phyloP scores from a whole-genome alignment of 495 filamentous ascomycete genomes.

The Parathielavia appendiculata region DNA sequence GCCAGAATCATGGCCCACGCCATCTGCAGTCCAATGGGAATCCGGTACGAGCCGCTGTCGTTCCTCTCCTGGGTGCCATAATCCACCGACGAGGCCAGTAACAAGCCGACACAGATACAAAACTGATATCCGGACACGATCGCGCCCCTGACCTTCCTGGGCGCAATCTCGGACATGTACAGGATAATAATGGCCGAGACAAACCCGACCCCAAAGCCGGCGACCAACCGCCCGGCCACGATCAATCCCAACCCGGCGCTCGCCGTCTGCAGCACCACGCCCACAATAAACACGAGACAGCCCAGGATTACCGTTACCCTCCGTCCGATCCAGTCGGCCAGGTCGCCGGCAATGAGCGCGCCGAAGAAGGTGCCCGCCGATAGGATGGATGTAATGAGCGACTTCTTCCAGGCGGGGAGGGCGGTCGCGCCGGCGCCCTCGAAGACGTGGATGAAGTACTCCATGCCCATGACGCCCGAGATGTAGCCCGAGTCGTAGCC shows the following conservation, averaged over 20 bases:
- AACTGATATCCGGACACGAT: conserved; percentile 74
- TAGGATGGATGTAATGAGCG: conserved; percentile 68
- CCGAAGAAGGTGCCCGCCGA: conserved; percentile 58
- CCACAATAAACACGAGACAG: conserved; percentile 58
- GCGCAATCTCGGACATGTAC: conserved; percentile 66
- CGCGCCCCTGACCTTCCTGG: conserved; percentile 64
- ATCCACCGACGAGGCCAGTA: conserved; percentile 65
- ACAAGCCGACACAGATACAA: conserved; percentile 66
- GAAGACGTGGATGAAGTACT: conserved; percentile 48
- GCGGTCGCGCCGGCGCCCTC: conserved; percentile 33
- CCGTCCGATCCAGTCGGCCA: conserved; percentile 65
- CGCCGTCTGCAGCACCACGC: conserved; percentile 56
- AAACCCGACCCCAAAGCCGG: conserved; percentile 58
- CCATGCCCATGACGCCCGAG: conserved; percentile 53
- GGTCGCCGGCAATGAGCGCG: conserved; percentile 60
- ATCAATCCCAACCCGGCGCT: conserved; percentile 29
- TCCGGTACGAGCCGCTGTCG: conserved; percentile 64
- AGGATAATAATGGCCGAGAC: conserved; percentile 68
- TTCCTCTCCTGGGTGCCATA: conserved; percentile 61
- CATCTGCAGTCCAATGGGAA: conserved; percentile 65
- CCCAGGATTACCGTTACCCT: conserved; percentile 61
- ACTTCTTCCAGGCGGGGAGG: conserved; percentile 43
- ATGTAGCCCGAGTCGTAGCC: conserved; percentile 63
- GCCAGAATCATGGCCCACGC: conserved; percentile 63
- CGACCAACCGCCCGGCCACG: conserved; percentile 56